These are phyloP conservation scores for Rhynchospora tenuis DNA, from an alignment of 176 grass and related monocot species.

Conservation along the genomic window DNA sequence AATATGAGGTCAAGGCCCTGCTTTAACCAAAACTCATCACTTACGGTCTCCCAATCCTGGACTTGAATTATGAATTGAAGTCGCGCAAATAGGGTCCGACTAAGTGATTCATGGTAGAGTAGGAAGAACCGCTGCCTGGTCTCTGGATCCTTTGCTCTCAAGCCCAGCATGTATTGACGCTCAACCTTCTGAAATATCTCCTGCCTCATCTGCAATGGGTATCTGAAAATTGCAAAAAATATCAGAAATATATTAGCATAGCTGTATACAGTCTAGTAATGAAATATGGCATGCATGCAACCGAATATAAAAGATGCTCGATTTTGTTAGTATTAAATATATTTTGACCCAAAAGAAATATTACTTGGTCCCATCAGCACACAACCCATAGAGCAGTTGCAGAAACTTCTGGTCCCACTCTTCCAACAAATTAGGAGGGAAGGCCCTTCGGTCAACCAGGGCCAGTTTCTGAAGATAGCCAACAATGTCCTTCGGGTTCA, in stretches of 20 bases:
- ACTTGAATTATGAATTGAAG: slow-evolving; percentile 95
- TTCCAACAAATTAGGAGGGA: slow-evolving; percentile 53
- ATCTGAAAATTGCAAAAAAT: slow-evolving; percentile 46
- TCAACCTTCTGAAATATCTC: slow-evolving; percentile 94
- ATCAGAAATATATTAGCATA: slow-evolving; percentile 15
- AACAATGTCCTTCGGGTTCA: slow-evolving; percentile 78
- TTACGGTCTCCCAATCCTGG: slow-evolving; percentile 96
- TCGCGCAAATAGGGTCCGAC: slow-evolving; percentile 70
- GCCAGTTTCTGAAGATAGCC: slow-evolving; percentile 95
- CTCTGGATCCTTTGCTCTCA: slow-evolving; percentile 92
- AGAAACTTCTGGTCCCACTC: slow-evolving; percentile 96
- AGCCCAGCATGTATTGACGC: slow-evolving; percentile 84
- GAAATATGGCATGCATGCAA: neutral
- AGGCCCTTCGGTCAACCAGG: slow-evolving; percentile 81
- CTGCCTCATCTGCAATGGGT: slow-evolving; percentile 57
- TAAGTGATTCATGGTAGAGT: slow-evolving; percentile 79
- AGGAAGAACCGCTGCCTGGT: slow-evolving; percentile 81
- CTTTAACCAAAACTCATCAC: slow-evolving; percentile 97
- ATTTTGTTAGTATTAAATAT: neutral
- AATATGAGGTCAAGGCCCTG: slow-evolving; percentile 97
- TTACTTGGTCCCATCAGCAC: slow-evolving; percentile 87
- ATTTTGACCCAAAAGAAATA: slow-evolving; percentile 24
- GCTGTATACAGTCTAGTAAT: neutral
- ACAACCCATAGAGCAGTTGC: slow-evolving; percentile 81
- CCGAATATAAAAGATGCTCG: neutral